These are phyloP conservation scores for Wickerhamiella azyma DNA, from an alignment of 805 yeast species.

Conservation along the genomic window DNA sequence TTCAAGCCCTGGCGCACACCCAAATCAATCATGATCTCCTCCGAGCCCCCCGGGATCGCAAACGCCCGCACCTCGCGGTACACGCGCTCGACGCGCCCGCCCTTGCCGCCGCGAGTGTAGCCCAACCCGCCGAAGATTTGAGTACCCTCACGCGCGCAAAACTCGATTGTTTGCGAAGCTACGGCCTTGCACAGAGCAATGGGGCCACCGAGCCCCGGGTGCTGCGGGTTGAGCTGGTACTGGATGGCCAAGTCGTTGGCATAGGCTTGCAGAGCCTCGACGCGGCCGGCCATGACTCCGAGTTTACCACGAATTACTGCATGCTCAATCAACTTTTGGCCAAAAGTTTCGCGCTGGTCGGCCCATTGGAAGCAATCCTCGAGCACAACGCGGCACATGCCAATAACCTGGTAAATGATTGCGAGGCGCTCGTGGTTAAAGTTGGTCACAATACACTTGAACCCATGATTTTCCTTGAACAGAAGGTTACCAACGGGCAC, in stretches of 20 bases:
- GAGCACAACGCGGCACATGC: conserved; percentile 27
- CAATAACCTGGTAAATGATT: conserved; percentile 28
- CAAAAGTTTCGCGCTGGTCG: conserved; percentile 31
- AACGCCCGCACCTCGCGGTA: conserved; percentile 33
- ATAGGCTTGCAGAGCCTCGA: conserved; percentile 31
- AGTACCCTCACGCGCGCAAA: conserved; percentile 33
- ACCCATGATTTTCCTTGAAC: conserved; percentile 30
- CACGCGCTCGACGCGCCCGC: conserved; percentile 32
- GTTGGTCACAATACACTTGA: conserved; percentile 31
- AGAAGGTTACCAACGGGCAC: conserved; percentile 30
- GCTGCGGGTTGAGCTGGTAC: conserved; percentile 22
- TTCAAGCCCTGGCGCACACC: conserved; percentile 28
- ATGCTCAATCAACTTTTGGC: conserved; percentile 29
- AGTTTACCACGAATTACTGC: conserved; percentile 31
- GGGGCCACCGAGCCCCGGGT: conserved; percentile 29
- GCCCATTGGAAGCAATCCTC: conserved; percentile 31
- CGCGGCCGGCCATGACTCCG: conserved; percentile 29
- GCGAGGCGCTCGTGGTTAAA: conserved; percentile 33
- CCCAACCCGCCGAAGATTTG: conserved; percentile 33
- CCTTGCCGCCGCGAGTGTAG: conserved; percentile 33
- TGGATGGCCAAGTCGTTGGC: conserved; percentile 28
- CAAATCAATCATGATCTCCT: conserved; percentile 33
- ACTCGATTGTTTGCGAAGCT: conserved; percentile 30
- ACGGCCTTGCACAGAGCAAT: conserved; percentile 32
- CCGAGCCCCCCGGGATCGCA: conserved; percentile 35